Evolutionary conservation across 2,329 filamentous ascomycete species (phyloP), one percentile per base, ranked within the genome.

Genomic region (Aspergillus oerlinghausenensis): DNA sequence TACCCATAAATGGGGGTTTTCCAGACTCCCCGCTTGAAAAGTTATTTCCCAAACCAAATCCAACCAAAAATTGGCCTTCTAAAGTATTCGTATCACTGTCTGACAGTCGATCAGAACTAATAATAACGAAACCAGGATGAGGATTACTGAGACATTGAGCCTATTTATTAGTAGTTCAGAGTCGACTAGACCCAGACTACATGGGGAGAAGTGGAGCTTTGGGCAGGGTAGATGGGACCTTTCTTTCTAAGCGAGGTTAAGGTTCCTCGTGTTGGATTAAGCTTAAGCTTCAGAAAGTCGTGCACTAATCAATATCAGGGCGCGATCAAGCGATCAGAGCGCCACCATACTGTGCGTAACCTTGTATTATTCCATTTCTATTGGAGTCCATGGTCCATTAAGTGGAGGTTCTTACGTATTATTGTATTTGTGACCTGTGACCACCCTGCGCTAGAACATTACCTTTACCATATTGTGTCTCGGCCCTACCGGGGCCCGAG

Each of bases 231-330:
- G 61, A 65, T 59, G 55, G 57, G 56, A 53, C 51, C 54, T 49
- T 17, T 42, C 56, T 64, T 60, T 66, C 64, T 71, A 71, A 70
- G 67, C 69, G 67, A 70, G 68, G 65, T 70, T 70, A 71, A 69
- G 67, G 65, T 71, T 71, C 71, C 71, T 73, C 71, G 72, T 73
- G 73, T 75, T 67, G 70, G 71, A 73, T 75, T 75, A 75, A 75
- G 72, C 73, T 75, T 75, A 75, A 75, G 71, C 70, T 74, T 70
- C 69, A 63, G 60, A 62, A 66, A 69, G 67, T 65, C 60, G 61
- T 64, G 65, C 69, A 68, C 70, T 70, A 73, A 68, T 65, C 64
- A 63, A 52, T 61, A 65, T 67, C 59, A 55, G 56, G 59, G 42
- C 58, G 59, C 60, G 55, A 60, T 60, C 61, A 60, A 65, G 66